These are phyloP conservation scores for Trichoderma breve DNA, from an alignment of 2,329 filamentous ascomycete species.

Conservation along the genomic window DNA sequence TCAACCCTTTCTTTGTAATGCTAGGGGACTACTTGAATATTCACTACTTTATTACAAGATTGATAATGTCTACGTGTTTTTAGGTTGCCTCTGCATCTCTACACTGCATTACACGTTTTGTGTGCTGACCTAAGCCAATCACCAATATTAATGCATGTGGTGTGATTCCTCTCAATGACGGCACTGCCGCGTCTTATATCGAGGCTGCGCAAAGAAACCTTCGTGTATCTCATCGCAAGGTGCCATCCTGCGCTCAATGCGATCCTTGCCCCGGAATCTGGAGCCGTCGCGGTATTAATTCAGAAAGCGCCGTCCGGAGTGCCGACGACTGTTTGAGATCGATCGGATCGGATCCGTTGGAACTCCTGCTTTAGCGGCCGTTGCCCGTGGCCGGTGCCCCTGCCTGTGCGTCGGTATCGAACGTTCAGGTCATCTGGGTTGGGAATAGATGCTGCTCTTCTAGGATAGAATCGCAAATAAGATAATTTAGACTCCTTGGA, in stretches of 20 bases:
- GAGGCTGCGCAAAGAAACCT: neutral
- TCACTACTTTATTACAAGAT: neutral
- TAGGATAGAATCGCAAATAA: constrained; percentile 18
- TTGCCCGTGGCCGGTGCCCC: neutral
- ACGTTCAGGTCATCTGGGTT: neutral
- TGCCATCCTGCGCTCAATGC: neutral
- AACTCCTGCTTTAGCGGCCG: constrained; percentile 5
- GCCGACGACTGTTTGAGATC: neutral
- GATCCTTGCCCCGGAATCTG: neutral
- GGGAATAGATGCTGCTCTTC: constrained; percentile 19
- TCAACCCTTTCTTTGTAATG: neutral
- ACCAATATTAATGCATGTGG: neutral
- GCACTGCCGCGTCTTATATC: neutral
- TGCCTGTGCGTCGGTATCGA: neutral
- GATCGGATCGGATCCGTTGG: constrained; percentile 11
- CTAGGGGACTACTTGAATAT: neutral
- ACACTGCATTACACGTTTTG: neutral
- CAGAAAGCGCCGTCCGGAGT: neutral
- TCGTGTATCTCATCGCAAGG: neutral
- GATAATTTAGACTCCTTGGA: constrained; percentile 8
- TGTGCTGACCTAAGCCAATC: neutral
- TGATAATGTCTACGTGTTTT: neutral
- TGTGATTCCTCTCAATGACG: neutral
- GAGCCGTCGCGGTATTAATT: neutral
- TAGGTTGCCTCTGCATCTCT: neutral